phyloP scores from a whole-genome alignment of 208 protist genomes.

The Crithidia thermophila region DNA sequence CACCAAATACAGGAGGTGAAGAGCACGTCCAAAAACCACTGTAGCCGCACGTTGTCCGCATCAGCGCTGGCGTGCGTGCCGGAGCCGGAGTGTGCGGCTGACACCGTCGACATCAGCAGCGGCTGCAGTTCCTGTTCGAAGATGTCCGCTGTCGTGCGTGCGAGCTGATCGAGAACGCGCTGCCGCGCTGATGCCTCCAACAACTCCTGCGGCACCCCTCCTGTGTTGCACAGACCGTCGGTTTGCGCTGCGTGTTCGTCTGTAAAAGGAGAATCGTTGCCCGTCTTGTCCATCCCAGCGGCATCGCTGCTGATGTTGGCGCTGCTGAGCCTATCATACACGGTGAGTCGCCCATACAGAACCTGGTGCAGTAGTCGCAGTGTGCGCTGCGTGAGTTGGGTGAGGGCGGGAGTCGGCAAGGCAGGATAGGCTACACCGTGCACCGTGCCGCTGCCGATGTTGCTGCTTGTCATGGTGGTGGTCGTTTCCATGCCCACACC shows the following conservation, averaged over 20 bases:
- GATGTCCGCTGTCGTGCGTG: slow-evolving; percentile 5
- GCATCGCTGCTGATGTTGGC: not conserved
- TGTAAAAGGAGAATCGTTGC: not conserved
- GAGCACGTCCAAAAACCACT: slow-evolving; percentile 20
- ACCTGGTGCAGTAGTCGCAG: slow-evolving; percentile 24
- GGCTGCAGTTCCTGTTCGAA: slow-evolving; percentile 23
- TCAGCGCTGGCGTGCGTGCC: not conserved
- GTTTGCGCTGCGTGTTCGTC: too few species aligned
- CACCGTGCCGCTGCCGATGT: not conserved
- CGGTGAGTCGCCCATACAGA: slow-evolving; percentile 10
- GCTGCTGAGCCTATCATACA: too few species aligned
- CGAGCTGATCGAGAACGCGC: slow-evolving; percentile 6
- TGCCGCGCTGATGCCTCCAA: slow-evolving; percentile 2
- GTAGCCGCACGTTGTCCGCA: slow-evolving; percentile 22
- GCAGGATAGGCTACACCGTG: slow-evolving; percentile 12
- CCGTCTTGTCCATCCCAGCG: not conserved
- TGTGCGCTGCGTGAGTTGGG: not conserved
- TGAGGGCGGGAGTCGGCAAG: slow-evolving; percentile 21
- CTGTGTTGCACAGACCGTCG: too few species aligned
- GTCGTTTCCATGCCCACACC: too few species aligned
- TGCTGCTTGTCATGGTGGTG: not conserved
- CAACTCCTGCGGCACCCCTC: slow-evolving; percentile 1
- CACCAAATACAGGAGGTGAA: slow-evolving; percentile 25
- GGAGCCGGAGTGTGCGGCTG: not conserved
- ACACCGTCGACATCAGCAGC: not conserved